Evolutionary conservation across 2,329 filamentous ascomycete genomes (phyloP), one percentile per base, ranked within the genome.

Genomic region (Fusarium nurragi): DNA sequence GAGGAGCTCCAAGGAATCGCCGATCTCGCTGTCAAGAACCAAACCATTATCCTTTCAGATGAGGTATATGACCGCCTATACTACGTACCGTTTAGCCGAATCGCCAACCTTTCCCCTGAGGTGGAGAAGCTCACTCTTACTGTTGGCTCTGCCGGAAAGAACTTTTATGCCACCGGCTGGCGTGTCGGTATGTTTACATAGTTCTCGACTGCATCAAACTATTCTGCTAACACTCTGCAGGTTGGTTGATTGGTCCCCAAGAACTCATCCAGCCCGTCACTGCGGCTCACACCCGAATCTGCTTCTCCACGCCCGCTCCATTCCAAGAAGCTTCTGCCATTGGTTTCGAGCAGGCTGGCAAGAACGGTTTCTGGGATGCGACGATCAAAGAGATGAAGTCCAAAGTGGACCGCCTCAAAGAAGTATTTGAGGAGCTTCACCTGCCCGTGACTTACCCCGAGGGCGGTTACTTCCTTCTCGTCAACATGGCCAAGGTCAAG

Each of bases 161-260:
- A 95, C 82, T 99, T 99, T 79, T 98, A 98, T 75, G 93, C 92
- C 54, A 99, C 95, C 0, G 95, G 95, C 44, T 99, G 95, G 95
- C 89, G 95, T 56, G 94, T 98, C 6, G 87, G 82, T 81, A 70
- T 18, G 81, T 74, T 19, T 5, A 44, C 23, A 8, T 12, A 13
- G 3, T 12, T 25, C 9, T 11, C n/a, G 8, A 3, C 1, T 13
- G 3, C 14, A 14, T 0, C 3, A 14, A 25, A 12, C 0, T 2
- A 23, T 18, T 19, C 16, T 25, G 25, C 50, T 71, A 6, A 70
- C 30, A 34, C 18, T 26, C 11, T 22, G 2, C 22, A 68, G 92
- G 95, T 53, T 99, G 94, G 88, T 83, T 99, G 34, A 95, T 98
- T 74, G 95, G 95, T 0, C 93, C 92, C 0, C 87, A 92, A 50